Evolutionary conservation across 805 yeast genomes (phyloP).

Genomic region (Blastobotrys attinorum): DNA sequence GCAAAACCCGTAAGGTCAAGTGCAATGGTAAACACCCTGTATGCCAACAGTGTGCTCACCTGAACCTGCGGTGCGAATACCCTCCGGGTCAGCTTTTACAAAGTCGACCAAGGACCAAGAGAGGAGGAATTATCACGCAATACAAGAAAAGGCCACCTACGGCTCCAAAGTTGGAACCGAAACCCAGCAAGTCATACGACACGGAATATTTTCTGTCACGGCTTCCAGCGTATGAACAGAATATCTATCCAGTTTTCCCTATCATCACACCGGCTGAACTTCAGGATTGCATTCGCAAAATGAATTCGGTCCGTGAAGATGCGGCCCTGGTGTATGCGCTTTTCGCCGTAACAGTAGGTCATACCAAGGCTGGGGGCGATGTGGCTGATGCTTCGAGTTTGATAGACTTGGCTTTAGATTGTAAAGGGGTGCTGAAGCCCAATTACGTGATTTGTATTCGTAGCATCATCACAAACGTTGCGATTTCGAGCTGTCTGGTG

Average conservation of each 20-base stretch:
- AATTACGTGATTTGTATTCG: background rate
- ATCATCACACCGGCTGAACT: slow-evolving; percentile 7
- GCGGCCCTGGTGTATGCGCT: slow-evolving; percentile 9
- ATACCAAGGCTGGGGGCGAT: slow-evolving; percentile 1
- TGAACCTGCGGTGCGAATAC: slow-evolving; percentile 8
- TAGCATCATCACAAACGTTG: slow-evolving; percentile 7
- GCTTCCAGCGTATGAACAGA: slow-evolving; percentile 4
- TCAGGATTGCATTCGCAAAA: slow-evolving; percentile 4
- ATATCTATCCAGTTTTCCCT: slow-evolving; percentile 11
- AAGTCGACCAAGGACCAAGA: slow-evolving; percentile 2
- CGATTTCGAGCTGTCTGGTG: slow-evolving; percentile 9
- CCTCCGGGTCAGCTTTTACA: background rate
- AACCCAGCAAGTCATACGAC: background rate
- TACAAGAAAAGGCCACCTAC: background rate
- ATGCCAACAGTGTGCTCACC: slow-evolving; percentile 10
- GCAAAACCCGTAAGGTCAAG: slow-evolving; percentile 12
- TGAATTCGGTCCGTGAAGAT: slow-evolving; percentile 1
- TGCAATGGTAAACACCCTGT: slow-evolving; percentile 8
- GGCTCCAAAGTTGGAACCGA: background rate
- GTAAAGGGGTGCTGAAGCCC: slow-evolving; percentile 8
- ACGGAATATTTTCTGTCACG: background rate
- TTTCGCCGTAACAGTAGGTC: slow-evolving; percentile 9
- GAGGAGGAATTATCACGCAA: slow-evolving; percentile 7
- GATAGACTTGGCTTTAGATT: slow-evolving; percentile 6
- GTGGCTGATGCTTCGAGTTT: slow-evolving; percentile 4